These are phyloP conservation scores for Macrophomina pseudophaseolina DNA, from an alignment of 2,329 filamentous ascomycete species.

Conservation along the genomic window DNA sequence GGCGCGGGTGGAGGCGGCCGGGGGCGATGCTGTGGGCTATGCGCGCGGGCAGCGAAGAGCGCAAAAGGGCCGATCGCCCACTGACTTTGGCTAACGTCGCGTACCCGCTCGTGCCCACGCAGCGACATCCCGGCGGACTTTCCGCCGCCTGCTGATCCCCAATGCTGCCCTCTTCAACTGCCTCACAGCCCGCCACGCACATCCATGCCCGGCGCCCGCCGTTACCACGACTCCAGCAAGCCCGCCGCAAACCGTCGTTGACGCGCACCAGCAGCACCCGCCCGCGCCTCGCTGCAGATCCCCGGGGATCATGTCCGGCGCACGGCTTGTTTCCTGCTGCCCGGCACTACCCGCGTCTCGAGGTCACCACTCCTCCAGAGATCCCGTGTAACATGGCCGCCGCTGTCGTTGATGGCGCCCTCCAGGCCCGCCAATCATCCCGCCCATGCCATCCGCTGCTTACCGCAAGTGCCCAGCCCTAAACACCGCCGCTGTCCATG, in stretches of 20 bases:
- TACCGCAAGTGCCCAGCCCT: constrained; percentile 12
- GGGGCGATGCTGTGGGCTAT: background rate
- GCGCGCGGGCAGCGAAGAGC: background rate
- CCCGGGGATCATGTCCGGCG: constrained; percentile 14
- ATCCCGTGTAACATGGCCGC: constrained; percentile 15
- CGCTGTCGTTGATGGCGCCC: background rate
- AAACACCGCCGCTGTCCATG: background rate
- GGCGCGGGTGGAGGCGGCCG: constrained; percentile 24
- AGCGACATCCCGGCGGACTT: constrained; percentile 18
- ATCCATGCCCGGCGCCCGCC: constrained; percentile 13
- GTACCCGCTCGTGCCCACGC: constrained; percentile 14
- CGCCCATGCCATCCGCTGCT: background rate
- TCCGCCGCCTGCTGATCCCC: constrained; percentile 15
- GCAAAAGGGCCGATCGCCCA: constrained; percentile 24
- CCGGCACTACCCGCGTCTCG: constrained; percentile 6
- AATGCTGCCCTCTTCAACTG: background rate
- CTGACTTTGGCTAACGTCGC: constrained; percentile 22
- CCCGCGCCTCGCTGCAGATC: constrained; percentile 19
- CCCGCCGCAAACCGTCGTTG: constrained; percentile 2
- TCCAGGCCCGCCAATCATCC: background rate
- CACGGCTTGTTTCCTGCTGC: constrained; percentile 10
- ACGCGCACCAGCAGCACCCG: constrained; percentile 1
- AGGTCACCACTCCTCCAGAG: background rate
- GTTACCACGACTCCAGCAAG: background rate
- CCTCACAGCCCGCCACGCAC: constrained; percentile 10